These are phyloP conservation scores for Pseudonitzschia multistriata DNA, from an alignment of 108 stramenopile species.

Conservation along the genomic window DNA sequence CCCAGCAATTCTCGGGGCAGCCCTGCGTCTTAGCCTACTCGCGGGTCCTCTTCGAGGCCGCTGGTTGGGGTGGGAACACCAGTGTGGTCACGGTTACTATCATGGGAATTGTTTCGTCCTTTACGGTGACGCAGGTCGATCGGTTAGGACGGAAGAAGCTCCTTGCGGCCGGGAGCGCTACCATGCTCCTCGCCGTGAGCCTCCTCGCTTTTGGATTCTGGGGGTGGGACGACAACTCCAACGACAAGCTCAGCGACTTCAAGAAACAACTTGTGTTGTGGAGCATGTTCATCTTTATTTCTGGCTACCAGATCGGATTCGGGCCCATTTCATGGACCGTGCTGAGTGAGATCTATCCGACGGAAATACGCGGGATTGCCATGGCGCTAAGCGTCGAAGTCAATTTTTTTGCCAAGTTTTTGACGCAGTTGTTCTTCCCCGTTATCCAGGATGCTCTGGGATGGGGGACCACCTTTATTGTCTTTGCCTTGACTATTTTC, in stretches of 20 bases:
- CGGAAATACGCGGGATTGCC: constrained; percentile 72
- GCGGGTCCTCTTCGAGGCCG: constrained; percentile 60
- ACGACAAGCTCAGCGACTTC: background rate
- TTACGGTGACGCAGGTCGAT: constrained; percentile 43
- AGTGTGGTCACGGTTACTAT: constrained; percentile 58
- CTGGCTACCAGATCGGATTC: constrained; percentile 63
- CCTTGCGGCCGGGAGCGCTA: constrained; percentile 18
- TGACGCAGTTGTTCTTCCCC: constrained; percentile 62
- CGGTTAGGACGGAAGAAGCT: constrained; percentile 38
- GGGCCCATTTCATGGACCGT: constrained; percentile 75
- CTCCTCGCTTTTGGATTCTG: constrained; percentile 30
- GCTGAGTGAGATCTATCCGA: constrained; percentile 72
- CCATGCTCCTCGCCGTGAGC: constrained; percentile 25
- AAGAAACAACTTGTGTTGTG: constrained; percentile 27
- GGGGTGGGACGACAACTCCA: constrained; percentile 21
- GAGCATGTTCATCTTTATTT: constrained; percentile 38
- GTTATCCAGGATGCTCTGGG: constrained; percentile 54
- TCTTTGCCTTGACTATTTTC: constrained; percentile 41
- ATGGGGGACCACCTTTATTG: constrained; percentile 62
- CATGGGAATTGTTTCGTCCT: constrained; percentile 54
- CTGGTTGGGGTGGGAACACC: constrained; percentile 51
- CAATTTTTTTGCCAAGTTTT: constrained; percentile 70
- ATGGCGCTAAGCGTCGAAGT: constrained; percentile 77
- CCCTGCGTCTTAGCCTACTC: constrained; percentile 75
- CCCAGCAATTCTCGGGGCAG: constrained; percentile 81